Evolutionary conservation across 1,284 basidiomycete genomes (phyloP), one percentile per base, ranked within the genome.

Genomic region (Ceratobasidium sp.): DNA sequence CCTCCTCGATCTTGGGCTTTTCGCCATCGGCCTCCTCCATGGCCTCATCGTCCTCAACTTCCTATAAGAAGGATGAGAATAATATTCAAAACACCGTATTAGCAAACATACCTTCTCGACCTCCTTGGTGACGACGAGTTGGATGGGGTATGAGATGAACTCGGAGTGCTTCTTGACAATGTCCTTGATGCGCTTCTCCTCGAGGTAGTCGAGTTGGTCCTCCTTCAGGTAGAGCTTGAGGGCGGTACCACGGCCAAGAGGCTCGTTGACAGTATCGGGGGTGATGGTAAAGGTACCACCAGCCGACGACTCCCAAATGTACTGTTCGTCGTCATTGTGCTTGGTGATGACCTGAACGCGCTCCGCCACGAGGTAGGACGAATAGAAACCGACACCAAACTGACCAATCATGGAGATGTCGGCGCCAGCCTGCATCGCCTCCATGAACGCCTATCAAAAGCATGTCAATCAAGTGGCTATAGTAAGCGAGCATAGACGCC

Each of bases 91-190:
- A 45, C 18, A 36, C 72, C 26, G 21, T 5, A 5, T 41, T 72
- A 8, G 21, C 21, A 12, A 12, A 81, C 86, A 32, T 74, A 90
- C 92, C 91, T 95, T 96, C 87, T 99, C 97, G 74, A 97, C 94
- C 87, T 99, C 97, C 89, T 99, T 99, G 81, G 94, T 96, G 76
- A 98, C 96, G 71, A 94, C 94, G 77, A 99, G 89, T 83, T 99
- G 96, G 80, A 99, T 99, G 77, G 97, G 97, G 87, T 99, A 99
- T 60, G 97, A 98, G 85, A 99, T 99, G 87, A 99, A 99, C 85
- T 99, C 97, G 80, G 97, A 99, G 89, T 99, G 97, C 89, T 99
- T 99, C 90, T 99, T 99, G 83, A 99, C 97, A 77, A 97, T 95
- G 79, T 99, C 97, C 86, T 97, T 97, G 89, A 99, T 96, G 83